These are phyloP conservation scores for Rhizoctonia solani DNA, from an alignment of 1,284 basidiomycete species.

Conservation along the genomic window DNA sequence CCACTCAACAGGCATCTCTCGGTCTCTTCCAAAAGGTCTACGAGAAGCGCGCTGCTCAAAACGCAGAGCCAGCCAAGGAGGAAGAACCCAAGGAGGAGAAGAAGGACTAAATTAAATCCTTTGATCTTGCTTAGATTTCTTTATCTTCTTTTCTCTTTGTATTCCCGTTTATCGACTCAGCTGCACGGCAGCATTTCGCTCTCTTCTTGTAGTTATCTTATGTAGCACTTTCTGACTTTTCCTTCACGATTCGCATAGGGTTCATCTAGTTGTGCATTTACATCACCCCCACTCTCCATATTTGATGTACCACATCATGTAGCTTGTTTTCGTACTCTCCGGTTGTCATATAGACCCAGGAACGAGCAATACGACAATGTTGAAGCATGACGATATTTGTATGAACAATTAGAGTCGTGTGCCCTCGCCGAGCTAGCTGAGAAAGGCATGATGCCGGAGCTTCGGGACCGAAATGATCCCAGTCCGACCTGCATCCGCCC, in stretches of 20 bases:
- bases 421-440: no score
- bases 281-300: constrained; percentile 30
- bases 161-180: neutral
- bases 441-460: no score
- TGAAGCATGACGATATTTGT: neutral
- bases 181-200: neutral
- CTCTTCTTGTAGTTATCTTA: constrained; percentile 16
- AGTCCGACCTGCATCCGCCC: no score
- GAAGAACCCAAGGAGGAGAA: constrained; percentile 49
- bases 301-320: constrained; percentile 12
- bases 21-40: constrained; percentile 99
- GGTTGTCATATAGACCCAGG: neutral
- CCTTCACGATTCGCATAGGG: neutral
- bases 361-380: constrained; percentile 20
- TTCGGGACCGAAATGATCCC: no score
- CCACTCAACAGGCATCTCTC: constrained; percentile 95
- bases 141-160: neutral
- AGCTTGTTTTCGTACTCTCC: constrained; percentile 14
- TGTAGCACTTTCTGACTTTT: constrained; percentile 25
- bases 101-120: constrained; percentile 52
- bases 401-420: no score
- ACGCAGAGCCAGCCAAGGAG: constrained; percentile 41
- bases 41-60: constrained; percentile 84
- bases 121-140: neutral
- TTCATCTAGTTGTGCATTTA: neutral